Percentiles rank a stretch among this genome's conserved stretches.
phyloP scores from a whole-genome alignment of 192 early-diverging fungal genomes.

The Chytriomyces hyalinus region DNA sequence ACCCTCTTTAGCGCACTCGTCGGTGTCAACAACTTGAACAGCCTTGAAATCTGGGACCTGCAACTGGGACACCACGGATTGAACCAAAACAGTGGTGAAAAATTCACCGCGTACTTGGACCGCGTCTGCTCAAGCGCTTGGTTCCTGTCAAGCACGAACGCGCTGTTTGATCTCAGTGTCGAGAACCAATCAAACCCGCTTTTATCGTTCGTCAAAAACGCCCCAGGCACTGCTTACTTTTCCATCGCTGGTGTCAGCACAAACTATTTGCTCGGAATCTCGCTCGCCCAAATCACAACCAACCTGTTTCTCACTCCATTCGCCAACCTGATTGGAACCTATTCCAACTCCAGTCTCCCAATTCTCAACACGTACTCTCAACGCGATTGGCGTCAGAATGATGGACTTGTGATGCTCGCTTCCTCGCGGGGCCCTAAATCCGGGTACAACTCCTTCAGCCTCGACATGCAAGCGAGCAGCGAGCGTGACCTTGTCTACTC shows the following conservation, averaged over 20 bases:
- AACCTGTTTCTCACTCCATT: slow-evolving; percentile 21
- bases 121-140: slow-evolving; percentile 25
- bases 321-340: slow-evolving; percentile 30
- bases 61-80: slow-evolving; percentile 39
- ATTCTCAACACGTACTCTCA: not conserved
- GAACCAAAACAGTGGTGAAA: slow-evolving; percentile 21
- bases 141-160: slow-evolving; percentile 30
- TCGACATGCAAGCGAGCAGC: slow-evolving; percentile 15
- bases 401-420: slow-evolving; percentile 30
- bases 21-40: slow-evolving; percentile 26
- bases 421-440: slow-evolving; percentile 9
- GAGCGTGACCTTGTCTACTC: not conserved
- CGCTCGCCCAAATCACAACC: slow-evolving; percentile 18
- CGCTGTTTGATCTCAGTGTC: slow-evolving; percentile 32
- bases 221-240: slow-evolving; percentile 31
- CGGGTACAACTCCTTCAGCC: slow-evolving; percentile 27
- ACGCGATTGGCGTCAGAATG: slow-evolving; percentile 32
- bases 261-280: not conserved
- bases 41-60: slow-evolving; percentile 23
- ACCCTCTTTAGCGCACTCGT: slow-evolving; percentile 12
- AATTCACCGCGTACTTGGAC: slow-evolving; percentile 6
- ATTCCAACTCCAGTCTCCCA: slow-evolving; percentile 18
- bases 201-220: slow-evolving; percentile 31
- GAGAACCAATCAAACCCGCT: slow-evolving; percentile 8
- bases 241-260: slow-evolving; percentile 29